These are phyloP conservation scores for Mycena indigotica DNA, from an alignment of 768 basidiomycete species.

Conservation along the genomic window DNA sequence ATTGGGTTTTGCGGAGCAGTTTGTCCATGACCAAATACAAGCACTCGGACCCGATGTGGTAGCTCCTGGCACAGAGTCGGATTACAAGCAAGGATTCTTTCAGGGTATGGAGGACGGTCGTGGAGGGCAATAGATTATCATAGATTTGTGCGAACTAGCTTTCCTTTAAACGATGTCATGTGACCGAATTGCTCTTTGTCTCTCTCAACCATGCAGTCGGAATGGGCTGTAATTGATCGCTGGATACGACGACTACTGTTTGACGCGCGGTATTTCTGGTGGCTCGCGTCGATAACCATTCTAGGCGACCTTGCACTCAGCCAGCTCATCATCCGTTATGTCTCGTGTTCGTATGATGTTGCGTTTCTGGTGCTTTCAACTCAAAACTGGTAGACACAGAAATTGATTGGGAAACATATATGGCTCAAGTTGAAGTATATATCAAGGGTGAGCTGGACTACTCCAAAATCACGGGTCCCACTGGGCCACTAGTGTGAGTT, in stretches of 20 bases:
- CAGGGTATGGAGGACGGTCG: slow-evolving; percentile 53
- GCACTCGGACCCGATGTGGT: slow-evolving; percentile 40
- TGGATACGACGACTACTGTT: slow-evolving; percentile 27
- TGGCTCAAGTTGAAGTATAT: slow-evolving; percentile 82
- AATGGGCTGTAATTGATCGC: slow-evolving; percentile 10
- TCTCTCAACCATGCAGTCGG: slow-evolving; percentile 1
- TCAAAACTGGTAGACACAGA: slow-evolving; percentile 76
- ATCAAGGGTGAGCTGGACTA: slow-evolving; percentile 85
- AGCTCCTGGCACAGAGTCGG: slow-evolving; percentile 40
- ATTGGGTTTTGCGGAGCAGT: slow-evolving; percentile 65
- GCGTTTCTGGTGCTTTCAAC: slow-evolving; percentile 1
- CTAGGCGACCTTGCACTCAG: slow-evolving; percentile 79
- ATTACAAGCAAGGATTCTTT: slow-evolving; percentile 50
- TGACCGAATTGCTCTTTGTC: not conserved
- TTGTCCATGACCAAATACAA: slow-evolving; percentile 49
- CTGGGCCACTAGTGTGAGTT: slow-evolving; percentile 87
- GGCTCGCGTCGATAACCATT: slow-evolving; percentile 62
- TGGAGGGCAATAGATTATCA: not conserved
- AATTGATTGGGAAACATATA: slow-evolving; percentile 98
- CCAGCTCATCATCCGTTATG: slow-evolving; percentile 73
- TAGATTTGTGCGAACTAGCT: not conserved
- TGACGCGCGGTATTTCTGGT: slow-evolving; percentile 70
- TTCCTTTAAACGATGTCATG: not conserved
- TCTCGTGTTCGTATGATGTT: slow-evolving; percentile 69
- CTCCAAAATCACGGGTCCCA: slow-evolving; percentile 79